Evolutionary conservation across 768 basidiomycete species (phyloP), one percentile per base, ranked within the genome.

Genomic region (Lenzites betulinus): DNA sequence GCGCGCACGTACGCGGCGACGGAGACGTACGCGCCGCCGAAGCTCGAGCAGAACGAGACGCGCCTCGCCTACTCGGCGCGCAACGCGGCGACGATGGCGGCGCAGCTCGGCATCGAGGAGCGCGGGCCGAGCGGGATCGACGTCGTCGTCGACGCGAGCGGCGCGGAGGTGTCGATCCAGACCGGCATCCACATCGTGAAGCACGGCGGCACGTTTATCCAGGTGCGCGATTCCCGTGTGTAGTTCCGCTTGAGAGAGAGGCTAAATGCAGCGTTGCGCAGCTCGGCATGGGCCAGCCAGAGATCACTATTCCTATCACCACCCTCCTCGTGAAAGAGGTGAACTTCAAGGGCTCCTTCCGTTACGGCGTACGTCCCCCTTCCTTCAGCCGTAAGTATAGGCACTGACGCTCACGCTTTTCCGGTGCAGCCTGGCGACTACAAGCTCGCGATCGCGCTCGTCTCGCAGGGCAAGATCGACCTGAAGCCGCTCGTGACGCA

Each of bases 101-200:
- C 80, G 51, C 74, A 81, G 30, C 81, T 95, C 43, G 82, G 81
- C 9, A 84, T 96, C 58, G 77, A 84, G 36, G 89, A 89, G 58
- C 78, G 89, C 42, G 95, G 95, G 16, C 72, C 76, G 22, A 79
- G 81, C 8, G 81, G 84, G 3, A 86, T 97, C 64, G 93, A 97
- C 75, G 78, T 97, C 33, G 89, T 96, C 59, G 78, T 97, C 47
- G 95, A 98, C 69, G 93, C 93, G 13, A 93, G 90, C 58, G 95
- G 95, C 28, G 95, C 95, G 3, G 93, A 96, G 73, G 87, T 87
- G 7, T 96, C 93, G 51, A 91, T 97, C 60, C 93, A 93, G 73
- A 95, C 92, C 44, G 93, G 84, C 13, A 75, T 94, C 63, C 83
- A 84, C 69, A 76, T 95, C 51, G 88, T 84, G 59, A 88, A 87